A percentile compares a stretch with the other conserved stretches of the same genome.
Conservation (phyloP, 108 stramenopile species). For the Fistulifera solaris region DNA sequence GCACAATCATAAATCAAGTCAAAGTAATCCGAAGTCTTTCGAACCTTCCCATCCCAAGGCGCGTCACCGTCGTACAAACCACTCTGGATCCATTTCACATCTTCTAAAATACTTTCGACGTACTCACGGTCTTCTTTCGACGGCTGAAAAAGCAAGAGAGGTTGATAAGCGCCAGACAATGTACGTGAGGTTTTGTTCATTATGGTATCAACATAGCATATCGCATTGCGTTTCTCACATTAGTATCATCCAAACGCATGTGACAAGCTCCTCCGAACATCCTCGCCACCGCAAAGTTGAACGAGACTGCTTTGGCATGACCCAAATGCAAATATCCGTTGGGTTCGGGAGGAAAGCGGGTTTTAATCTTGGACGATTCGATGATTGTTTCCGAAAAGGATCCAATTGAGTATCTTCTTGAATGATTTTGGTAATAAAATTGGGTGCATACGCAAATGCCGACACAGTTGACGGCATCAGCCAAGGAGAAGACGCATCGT, state of each 20-base stretch:
- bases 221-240: constrained; percentile 8
- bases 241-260: constrained; percentile 91
- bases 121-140: constrained; percentile 81
- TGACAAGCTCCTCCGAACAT: constrained; percentile 75
- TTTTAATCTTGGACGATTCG: constrained; percentile 34
- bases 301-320: constrained; percentile 91
- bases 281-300: constrained; percentile 73
- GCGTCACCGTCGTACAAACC: constrained; percentile 26
- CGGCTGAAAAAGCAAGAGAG: no score
- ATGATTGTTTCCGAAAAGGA: constrained; percentile 25
- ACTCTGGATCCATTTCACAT: constrained; percentile 79
- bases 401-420: constrained; percentile 47
- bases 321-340: constrained; percentile 98
- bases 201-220: no score
- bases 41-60: constrained; percentile 67
- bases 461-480: no score
- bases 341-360: constrained; percentile 98
- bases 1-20: constrained; percentile 76
- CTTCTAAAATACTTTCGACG: constrained; percentile 78
- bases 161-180: no score
- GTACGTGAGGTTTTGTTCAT: no score
- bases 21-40: constrained; percentile 82
- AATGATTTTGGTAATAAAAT: constrained; percentile 84
- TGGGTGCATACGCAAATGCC: constrained; percentile 75
- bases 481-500: no score